Conservation (phyloP, 345 rosid species). For the Gossypium stocksii region DNA sequence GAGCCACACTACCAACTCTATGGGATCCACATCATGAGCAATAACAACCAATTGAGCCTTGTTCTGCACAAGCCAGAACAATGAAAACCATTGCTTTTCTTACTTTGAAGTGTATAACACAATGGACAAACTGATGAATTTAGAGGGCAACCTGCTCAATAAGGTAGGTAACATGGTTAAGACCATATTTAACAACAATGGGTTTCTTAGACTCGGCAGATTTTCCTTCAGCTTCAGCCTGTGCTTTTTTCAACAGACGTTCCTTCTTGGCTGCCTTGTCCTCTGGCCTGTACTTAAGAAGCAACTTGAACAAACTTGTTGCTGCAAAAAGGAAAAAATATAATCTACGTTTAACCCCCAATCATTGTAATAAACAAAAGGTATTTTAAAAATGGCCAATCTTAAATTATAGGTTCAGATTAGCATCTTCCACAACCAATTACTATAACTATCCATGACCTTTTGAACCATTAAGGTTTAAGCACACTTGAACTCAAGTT, state of each 20-base stretch:
- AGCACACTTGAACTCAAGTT: no score
- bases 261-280: background rate
- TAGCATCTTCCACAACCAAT: no score
- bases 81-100: background rate
- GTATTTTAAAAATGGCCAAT: no score
- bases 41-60: background rate
- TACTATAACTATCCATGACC: no score
- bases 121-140: background rate
- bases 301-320: background rate
- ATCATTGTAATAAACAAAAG: no score
- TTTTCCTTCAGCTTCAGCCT: conserved; percentile 1
- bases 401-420: no score
- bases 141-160: background rate
- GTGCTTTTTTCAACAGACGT: background rate
- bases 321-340: background rate
- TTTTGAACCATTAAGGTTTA: no score
- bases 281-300: background rate
- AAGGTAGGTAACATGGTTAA: background rate
- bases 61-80: background rate
- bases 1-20: background rate
- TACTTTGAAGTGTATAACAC: background rate
- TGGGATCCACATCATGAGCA: background rate
- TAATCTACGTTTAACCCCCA: no score
- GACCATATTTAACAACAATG: background rate
- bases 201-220: background rate